These are phyloP conservation scores for Dactylellina sp. DNA, from an alignment of 2,329 filamentous ascomycete genomes.

Conservation along the genomic window DNA sequence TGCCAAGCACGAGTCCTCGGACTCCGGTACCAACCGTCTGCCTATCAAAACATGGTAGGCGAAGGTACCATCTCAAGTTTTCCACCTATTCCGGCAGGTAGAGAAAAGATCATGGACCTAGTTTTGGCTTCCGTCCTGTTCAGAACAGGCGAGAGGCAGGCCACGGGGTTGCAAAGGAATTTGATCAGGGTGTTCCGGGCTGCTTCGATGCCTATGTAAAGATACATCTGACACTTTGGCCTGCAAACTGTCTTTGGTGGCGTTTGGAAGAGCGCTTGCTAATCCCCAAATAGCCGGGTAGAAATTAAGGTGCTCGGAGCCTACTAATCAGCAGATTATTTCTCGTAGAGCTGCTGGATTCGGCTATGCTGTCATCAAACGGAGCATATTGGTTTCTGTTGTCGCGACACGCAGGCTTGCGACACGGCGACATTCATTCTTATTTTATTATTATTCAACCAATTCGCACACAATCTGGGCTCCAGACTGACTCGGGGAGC, in stretches of 20 bases:
- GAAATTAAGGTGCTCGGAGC: conserved; percentile 36
- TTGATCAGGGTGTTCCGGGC: conserved; percentile 27
- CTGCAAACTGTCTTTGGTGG: conserved; percentile 44
- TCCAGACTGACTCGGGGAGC: too few relatives aligned
- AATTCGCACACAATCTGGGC: too few relatives aligned
- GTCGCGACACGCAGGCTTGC: conserved; percentile 17
- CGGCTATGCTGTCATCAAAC: conserved; percentile 40
- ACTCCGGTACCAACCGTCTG: conserved; percentile 43
- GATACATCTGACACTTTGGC: conserved; percentile 48
- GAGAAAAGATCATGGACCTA: conserved; percentile 25
- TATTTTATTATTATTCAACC: not conserved
- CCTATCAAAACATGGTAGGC: conserved; percentile 42
- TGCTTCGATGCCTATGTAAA: conserved; percentile 47
- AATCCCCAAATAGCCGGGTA: conserved; percentile 42
- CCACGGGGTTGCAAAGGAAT: conserved; percentile 23
- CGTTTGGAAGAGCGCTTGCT: conserved; percentile 40
- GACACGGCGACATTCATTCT: conserved; percentile 19
- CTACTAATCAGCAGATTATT: conserved; percentile 42
- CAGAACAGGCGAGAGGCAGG: conserved; percentile 19
- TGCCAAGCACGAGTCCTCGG: conserved; percentile 35
- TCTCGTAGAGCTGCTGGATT: conserved; percentile 46
- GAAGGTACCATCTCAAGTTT: conserved; percentile 53
- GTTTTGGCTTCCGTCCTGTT: conserved; percentile 18
- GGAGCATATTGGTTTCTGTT: conserved; percentile 7
- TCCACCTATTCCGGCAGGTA: conserved; percentile 55